A percentile compares a stretch with the other conserved stretches of the same genome.
These are phyloP conservation scores for Hippophae rhamnoides DNA, from an alignment of 306 rosid species.

Conservation along the genomic window DNA sequence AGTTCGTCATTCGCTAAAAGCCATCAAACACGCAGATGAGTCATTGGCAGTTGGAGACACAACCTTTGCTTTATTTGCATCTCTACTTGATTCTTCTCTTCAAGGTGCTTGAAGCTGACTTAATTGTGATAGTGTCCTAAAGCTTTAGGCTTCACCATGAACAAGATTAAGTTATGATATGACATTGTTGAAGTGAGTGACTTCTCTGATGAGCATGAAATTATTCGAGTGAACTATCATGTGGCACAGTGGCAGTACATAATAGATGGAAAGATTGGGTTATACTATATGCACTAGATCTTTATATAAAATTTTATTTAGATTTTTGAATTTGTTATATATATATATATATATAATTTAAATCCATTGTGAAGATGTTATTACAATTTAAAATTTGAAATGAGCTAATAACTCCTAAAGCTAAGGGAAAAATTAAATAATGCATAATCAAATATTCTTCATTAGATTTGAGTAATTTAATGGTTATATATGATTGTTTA, in stretches of 20 bases:
- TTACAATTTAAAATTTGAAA: no score
- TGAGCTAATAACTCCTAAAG: no score
- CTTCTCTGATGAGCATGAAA: background rate
- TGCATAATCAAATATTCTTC: no score
- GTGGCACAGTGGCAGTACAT: no score
- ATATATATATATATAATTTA: no score
- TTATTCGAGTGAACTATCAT: background rate
- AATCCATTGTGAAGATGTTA: no score
- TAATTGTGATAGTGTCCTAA: constrained; percentile 6
- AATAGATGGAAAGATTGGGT: background rate
- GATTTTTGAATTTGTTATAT: no score
- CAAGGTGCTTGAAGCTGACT: constrained; percentile 48
- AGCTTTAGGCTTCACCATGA: constrained; percentile 2
- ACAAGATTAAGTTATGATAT: background rate
- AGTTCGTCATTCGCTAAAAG: constrained; percentile 43
- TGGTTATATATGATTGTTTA: no score
- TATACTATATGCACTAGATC: background rate
- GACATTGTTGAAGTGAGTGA: background rate
- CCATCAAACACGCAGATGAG: constrained; percentile 62
- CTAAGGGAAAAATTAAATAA: no score
- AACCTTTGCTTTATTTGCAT: constrained; percentile 58
- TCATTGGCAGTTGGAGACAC: constrained; percentile 53
- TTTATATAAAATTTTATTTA: background rate
- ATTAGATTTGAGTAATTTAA: no score
- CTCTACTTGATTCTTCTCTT: constrained; percentile 71